Evolutionary conservation across 176 grass and related monocot species (phyloP), one percentile per base, ranked within the genome.

Genomic region (Triticum monococcum): DNA sequence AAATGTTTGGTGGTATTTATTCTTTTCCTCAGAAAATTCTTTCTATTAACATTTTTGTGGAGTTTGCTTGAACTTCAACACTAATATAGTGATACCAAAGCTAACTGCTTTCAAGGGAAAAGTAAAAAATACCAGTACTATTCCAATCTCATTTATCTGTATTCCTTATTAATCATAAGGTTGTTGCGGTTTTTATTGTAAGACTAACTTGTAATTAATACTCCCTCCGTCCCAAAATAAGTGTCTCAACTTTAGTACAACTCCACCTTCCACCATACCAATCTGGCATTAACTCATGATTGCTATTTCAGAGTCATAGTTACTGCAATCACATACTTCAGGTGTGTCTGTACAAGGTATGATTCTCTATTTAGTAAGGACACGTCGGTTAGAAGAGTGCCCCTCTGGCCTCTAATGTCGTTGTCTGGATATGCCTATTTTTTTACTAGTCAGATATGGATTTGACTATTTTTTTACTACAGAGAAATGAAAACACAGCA

Each of bases 281-380:
- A 12, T 82, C 59, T 59, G n/a, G 28, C 18, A 22, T 71, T 84
- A 68, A 28, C 18, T 75, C 9, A 65, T 59, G 63, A 35, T 78
- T 88, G 18, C 83, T 73, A 38, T 91, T 93, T 95, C 91, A 95
- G 95, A 95, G 95, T 95, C 68, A 95, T 98, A 65, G 95, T 93
- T 84, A 98, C 93, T 17, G 91, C 95, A 85, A 81, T 87, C 77
- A 91, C 96, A 79, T 98, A 98, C 88, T 94, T 98, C 84, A 98
- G 93, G 77, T 90, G 92, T 66, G 96, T 98, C 22, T 98, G 94
- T 82, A 94, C 95, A 77, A 98, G 91, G 95, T 98, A 92, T 87
- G 28, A 35, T 38, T 68, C 38, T 88, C 43, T 88, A 68, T 87
- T 79, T 43, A 70, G 81, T 38, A 43, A 71, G 43, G 33, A 57